These are phyloP conservation scores for Kwoniella sp. DNA, from an alignment of 768 basidiomycete genomes.

Conservation along the genomic window DNA sequence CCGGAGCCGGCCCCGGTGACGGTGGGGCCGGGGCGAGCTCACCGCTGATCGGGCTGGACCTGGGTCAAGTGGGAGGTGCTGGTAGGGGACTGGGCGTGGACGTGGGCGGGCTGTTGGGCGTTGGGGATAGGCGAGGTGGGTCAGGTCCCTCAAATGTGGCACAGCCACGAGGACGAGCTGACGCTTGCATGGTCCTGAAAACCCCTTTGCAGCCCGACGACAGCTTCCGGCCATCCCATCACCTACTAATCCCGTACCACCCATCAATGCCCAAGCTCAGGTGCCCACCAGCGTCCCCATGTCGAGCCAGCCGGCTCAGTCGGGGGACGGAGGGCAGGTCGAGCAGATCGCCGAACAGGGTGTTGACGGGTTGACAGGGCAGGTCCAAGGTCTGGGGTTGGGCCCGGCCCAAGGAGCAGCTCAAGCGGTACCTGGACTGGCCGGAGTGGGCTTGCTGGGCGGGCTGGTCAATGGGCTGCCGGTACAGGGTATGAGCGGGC, in stretches of 20 bases:
- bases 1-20: too few relatives aligned
- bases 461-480: neutral
- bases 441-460: neutral
- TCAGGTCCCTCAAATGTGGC: neutral
- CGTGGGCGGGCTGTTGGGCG: slow-evolving; percentile 1
- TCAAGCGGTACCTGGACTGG: neutral
- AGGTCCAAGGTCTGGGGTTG: neutral
- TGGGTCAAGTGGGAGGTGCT: too few relatives aligned
- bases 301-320: slow-evolving; percentile 5
- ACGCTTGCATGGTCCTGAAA: too few relatives aligned
- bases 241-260: slow-evolving; percentile 1
- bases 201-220: neutral
- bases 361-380: neutral
- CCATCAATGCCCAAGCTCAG: neutral
- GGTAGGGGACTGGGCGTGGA: slow-evolving; percentile 1
- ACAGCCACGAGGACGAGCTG: too few relatives aligned
- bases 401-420: neutral
- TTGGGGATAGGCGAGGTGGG: neutral
- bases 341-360: too few relatives aligned
- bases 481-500: neutral
- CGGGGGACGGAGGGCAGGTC: neutral
- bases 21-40: too few relatives aligned
- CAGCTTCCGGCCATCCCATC: slow-evolving; percentile 10
- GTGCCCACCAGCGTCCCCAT: slow-evolving; percentile 12
- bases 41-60: too few relatives aligned